phyloP scores from a whole-genome alignment of 495 filamentous ascomycete species.

The Jackrogersella minutella region DNA sequence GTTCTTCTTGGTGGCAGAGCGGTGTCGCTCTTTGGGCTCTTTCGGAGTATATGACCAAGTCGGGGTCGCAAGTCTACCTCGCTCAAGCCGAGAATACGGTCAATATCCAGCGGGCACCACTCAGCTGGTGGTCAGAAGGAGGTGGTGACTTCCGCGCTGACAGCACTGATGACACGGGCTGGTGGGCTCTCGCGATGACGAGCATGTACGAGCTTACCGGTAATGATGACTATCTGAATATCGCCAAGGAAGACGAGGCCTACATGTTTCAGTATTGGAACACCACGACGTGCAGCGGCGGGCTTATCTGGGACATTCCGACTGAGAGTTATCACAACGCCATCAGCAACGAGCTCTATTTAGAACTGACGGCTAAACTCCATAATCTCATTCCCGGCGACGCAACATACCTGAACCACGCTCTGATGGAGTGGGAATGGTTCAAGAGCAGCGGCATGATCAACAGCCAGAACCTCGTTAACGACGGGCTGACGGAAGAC shows the following conservation, averaged over 20 bases:
- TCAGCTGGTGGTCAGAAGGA: conserved; percentile 50
- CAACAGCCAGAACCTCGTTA: conserved; percentile 65
- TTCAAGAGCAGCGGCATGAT: conserved; percentile 69
- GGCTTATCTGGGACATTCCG: conserved; percentile 66
- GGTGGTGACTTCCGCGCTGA: conserved; percentile 60
- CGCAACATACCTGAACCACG: conserved; percentile 61
- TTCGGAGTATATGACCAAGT: conserved; percentile 51
- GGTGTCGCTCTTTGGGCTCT: conserved; percentile 51
- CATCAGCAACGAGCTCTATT: conserved; percentile 76
- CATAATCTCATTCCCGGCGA: conserved; percentile 65
- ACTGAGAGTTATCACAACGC: conserved; percentile 65
- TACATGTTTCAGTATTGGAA: conserved; percentile 66
- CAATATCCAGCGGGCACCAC: conserved; percentile 43
- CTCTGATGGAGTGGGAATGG: conserved; percentile 69
- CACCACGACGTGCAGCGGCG: conserved; percentile 64
- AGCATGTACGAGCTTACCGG: conserved; percentile 68
- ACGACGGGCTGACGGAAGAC: conserved; percentile 67
- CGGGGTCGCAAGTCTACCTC: conserved; percentile 44
- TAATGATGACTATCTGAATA: conserved; percentile 58
- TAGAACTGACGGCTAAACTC: conserved; percentile 69
- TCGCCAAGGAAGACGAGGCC: conserved; percentile 64
- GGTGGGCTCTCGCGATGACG: conserved; percentile 74
- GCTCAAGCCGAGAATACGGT: conserved; percentile 46
- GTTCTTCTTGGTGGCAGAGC: conserved; percentile 52
- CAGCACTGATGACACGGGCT: conserved; percentile 72